These are phyloP conservation scores for Penicillium sp. DNA, from an alignment of 2,329 filamentous ascomycete species.

Conservation along the genomic window DNA sequence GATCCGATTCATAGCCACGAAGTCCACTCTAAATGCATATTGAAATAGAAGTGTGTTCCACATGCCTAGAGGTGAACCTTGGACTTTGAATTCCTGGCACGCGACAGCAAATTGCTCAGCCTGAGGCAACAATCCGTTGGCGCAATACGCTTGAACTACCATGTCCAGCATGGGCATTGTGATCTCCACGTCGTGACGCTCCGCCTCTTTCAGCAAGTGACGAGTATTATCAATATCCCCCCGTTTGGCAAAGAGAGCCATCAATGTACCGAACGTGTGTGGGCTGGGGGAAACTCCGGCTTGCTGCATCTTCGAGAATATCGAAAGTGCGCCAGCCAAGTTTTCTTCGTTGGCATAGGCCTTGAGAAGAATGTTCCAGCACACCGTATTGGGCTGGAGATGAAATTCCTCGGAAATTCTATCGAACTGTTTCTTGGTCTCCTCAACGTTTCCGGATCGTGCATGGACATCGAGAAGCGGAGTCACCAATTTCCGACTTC, in stretches of 20 bases:
- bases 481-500: slow-evolving; percentile 42
- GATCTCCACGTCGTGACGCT: slow-evolving; percentile 58
- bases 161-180: slow-evolving; percentile 66
- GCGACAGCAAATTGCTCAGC: slow-evolving; percentile 66
- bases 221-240: slow-evolving; percentile 76
- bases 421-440: slow-evolving; percentile 67
- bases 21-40: slow-evolving; percentile 68
- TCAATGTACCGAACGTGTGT: slow-evolving; percentile 73
- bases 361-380: slow-evolving; percentile 80
- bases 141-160: slow-evolving; percentile 72
- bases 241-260: slow-evolving; percentile 71
- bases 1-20: slow-evolving; percentile 59
- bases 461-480: slow-evolving; percentile 75
- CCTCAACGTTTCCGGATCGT: slow-evolving; percentile 66
- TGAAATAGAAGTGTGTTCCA: slow-evolving; percentile 81
- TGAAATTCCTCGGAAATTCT: slow-evolving; percentile 64
- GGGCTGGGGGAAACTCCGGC: slow-evolving; percentile 60
- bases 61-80: slow-evolving; percentile 64
- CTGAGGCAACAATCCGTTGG: slow-evolving; percentile 59
- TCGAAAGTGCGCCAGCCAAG: slow-evolving; percentile 67
- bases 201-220: slow-evolving; percentile 68
- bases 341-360: slow-evolving; percentile 71
- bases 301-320: slow-evolving; percentile 67
- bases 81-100: slow-evolving; percentile 58
- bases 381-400: slow-evolving; percentile 62